Evolutionary conservation across 768 basidiomycete species (phyloP), one percentile per base, ranked within the genome.

Genomic region (Macrolepiota albuminosa): DNA sequence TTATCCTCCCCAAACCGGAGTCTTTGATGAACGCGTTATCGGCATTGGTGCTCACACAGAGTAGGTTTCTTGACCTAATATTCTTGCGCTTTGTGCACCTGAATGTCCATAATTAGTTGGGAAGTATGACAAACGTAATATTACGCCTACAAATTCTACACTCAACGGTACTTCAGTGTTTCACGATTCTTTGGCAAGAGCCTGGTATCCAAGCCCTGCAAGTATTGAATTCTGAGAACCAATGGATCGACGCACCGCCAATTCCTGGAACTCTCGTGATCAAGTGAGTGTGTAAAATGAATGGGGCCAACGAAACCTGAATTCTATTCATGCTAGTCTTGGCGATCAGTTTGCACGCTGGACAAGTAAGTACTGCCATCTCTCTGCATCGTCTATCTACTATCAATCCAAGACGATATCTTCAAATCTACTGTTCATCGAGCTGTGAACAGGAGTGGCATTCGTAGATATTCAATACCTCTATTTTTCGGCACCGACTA

Each of bases 351-450:
- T 98, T 59, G 86, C 92, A 10, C 77, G 92, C 24, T 92, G 93
- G 90, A 93, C 95, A 14, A 96, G 92, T 94, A 61, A 57, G 29
- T 31, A 56, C 36, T 37, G 24, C 14, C 42, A 6, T 34, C 16
- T 34, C 6, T 8, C 40, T 46, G 26, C 39, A 3, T 10, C 31
- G 18, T 45, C 59, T 34, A 45, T 14, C 26, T 14, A 47, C 34
- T 7, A 42, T 31, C 33, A n/a, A 26, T 46, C 26, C 21, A 53
- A 95, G 91, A 95, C 66, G 92, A 91, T 65, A 78, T 93, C 45
- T 96, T 95, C 82, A 92, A 91, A 65, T 94, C 91, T 0, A 95
- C 94, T 0, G 78, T 89, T 1, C 95, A 98, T 71, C 84, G 95
- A 47, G 95, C 88, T 2, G 80, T 92, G 64, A 94, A 95, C 64